phyloP scores from a whole-genome alignment of 176 grass and related monocot genomes.

The Cenchrus americanus region DNA sequence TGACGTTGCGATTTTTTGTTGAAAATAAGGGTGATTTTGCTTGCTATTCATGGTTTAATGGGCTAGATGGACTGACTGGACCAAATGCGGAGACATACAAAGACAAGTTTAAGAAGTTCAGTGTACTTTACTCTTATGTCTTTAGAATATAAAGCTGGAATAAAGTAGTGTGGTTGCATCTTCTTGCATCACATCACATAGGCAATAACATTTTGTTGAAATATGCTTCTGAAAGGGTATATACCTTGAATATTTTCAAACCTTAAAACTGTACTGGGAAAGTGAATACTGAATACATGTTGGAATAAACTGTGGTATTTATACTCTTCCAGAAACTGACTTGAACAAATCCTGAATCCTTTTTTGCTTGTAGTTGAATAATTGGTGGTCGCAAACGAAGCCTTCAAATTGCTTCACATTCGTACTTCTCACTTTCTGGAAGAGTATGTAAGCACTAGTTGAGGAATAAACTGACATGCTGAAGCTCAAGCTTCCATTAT shows the following conservation, averaged over 20 bases:
- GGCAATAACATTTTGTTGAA: not conserved
- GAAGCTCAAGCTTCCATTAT: constrained; percentile 4
- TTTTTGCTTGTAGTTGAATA: not conserved
- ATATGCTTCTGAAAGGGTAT: constrained; percentile 12
- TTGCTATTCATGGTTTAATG: too few species aligned
- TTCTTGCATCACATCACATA: constrained; percentile 37
- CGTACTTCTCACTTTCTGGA: not conserved
- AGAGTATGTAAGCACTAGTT: not conserved
- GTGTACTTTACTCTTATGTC: too few species aligned
- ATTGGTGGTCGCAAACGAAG: not conserved
- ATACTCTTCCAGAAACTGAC: not conserved
- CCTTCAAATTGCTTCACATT: not conserved
- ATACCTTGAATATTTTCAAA: constrained; percentile 8
- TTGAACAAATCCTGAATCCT: not conserved
- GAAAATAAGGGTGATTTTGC: too few species aligned
- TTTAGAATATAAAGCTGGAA: constrained; percentile 6
- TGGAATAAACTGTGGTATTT: not conserved
- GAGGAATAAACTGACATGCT: not conserved
- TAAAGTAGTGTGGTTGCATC: constrained; percentile 28
- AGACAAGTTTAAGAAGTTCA: too few species aligned
- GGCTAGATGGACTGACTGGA: too few species aligned
- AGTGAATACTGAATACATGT: not conserved
- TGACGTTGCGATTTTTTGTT: too few species aligned
- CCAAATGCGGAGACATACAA: too few species aligned
- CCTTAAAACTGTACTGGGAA: constrained; percentile 11